Percentiles rank a stretch among this genome's conserved stretches.
Evolutionary conservation across 257 asterid species (phyloP).

Genomic region (Solanum medicagineum): DNA sequence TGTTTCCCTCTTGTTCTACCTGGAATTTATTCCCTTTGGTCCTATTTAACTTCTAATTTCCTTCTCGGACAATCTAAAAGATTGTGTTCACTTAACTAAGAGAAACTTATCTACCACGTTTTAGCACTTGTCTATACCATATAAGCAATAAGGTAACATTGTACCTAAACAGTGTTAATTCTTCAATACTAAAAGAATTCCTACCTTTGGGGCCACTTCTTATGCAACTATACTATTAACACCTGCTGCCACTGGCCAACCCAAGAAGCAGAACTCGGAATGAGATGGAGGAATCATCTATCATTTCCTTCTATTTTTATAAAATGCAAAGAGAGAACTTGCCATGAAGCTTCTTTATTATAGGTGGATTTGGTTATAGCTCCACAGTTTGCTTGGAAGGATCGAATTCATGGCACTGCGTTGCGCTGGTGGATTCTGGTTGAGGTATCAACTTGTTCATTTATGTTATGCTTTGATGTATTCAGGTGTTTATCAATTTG

Average conservation of each 20-base stretch:
- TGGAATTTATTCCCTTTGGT: background rate
- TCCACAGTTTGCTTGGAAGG: slow-evolving; percentile 90
- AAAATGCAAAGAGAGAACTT: background rate
- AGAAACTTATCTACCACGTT: background rate
- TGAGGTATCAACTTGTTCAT: slow-evolving; percentile 41
- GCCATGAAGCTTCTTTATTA: slow-evolving; percentile 3
- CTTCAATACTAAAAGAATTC: background rate
- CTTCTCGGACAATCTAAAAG: background rate
- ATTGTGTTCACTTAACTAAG: background rate
- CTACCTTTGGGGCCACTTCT: background rate
- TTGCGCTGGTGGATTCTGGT: slow-evolving; percentile 96
- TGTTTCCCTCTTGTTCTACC: slow-evolving; percentile 1
- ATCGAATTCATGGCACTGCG: slow-evolving; percentile 89
- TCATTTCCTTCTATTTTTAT: background rate
- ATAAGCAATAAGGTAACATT: background rate
- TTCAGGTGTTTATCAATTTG: background rate
- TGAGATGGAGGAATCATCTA: background rate
- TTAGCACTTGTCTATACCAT: background rate
- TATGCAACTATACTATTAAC: background rate
- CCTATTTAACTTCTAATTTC: background rate
- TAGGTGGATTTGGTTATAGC: slow-evolving; percentile 80
- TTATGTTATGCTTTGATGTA: background rate
- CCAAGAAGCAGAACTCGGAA: background rate
- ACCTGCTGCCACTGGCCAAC: background rate
- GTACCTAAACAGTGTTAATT: background rate